Percentiles rank a stretch among this genome's conserved stretches.
These are phyloP conservation scores for Penicillium longicatenatum DNA, from an alignment of 495 filamentous ascomycete species.

Conservation along the genomic window DNA sequence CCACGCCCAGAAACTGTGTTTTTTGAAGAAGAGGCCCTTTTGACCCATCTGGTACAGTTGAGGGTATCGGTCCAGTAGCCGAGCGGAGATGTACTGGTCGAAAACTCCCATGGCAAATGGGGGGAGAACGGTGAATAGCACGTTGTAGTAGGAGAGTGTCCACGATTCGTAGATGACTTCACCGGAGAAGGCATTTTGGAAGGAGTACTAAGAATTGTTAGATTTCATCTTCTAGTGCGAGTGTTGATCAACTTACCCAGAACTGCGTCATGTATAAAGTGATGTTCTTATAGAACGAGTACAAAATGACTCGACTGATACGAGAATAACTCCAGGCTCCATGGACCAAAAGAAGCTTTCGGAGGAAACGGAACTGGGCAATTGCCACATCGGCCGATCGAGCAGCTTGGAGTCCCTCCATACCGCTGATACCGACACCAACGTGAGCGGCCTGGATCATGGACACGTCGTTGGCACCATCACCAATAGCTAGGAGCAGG, in stretches of 20 bases:
- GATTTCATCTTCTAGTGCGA: not conserved
- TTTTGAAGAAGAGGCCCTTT: conserved; percentile 88
- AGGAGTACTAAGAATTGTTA: conserved; percentile 72
- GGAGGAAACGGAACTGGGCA: conserved; percentile 93
- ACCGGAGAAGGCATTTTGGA: conserved; percentile 97
- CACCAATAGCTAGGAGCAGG: conserved; percentile 92
- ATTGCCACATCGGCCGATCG: conserved; percentile 95
- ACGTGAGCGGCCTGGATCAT: conserved; percentile 99
- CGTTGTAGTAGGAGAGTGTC: conserved; percentile 99
- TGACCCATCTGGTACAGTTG: conserved; percentile 95
- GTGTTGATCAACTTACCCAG: conserved; percentile 65
- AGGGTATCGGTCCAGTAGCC: conserved; percentile 95
- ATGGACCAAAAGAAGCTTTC: conserved; percentile 93
- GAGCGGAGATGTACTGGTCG: conserved; percentile 96
- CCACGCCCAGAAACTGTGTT: conserved; percentile 90
- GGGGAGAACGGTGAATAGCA: conserved; percentile 94
- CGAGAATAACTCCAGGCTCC: conserved; percentile 98
- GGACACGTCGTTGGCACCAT: conserved; percentile 97
- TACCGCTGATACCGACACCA: conserved; percentile 94
- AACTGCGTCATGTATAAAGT: conserved; percentile 99
- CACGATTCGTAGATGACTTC: conserved; percentile 99
- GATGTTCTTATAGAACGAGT: conserved; percentile 99
- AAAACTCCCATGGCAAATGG: conserved; percentile 96
- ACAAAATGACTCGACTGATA: conserved; percentile 93
- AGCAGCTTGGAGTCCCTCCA: conserved; percentile 98